Base-by-base conservation (phyloP, 2,329 filamentous ascomycete genomes). In the Domatiomyces catenatus region DNA sequence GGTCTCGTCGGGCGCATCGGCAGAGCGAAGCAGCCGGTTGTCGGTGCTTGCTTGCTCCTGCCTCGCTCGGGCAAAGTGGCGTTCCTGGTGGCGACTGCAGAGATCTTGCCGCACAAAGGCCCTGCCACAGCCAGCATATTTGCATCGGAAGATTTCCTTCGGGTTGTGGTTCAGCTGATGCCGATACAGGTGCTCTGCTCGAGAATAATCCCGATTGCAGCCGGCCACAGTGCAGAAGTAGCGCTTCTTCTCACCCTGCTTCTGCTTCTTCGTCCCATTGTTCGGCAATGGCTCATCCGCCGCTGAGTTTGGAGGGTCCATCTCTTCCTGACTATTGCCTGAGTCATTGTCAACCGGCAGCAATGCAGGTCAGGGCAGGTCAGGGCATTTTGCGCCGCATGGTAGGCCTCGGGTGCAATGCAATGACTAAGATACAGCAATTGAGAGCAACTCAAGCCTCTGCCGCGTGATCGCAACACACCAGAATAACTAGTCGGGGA, bases 161-260 rank as follows among this genome's bases (percentile, higher is more conserved):
- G 90, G 90, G 52, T 86, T 84, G 69, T 96, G 90, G 65, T 96
- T 96, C 59, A 96, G 70, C 69, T 96, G 89, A 68, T 96, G 90
- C 44, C 90, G 81, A 69, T 95, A 94, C 71, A 96, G 73, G 71
- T 96, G 90, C 69, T 96, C 90, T 6, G 90, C 90, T 63, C 90
- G 79, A 18, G 89, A 95, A 66, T 96, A 96, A 64, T 84, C 90
- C 72, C 94, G 96, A 43, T 86, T 88, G 62, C 90, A 98, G 42
- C 84, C 86, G 56, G 85, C 81, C 53, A 87, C 79, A 3, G 83
- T 82, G 63, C 90, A 98, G 61, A 84, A 81, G 56, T 88, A 90
- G 60, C 56, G 54, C 17, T 54, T 54, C 45, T 47, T 47, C 17
- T 47, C 45, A 32, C 45, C 20, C 10, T 24, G 45, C 28, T 47